These are phyloP conservation scores for Auriscalpium microsporum DNA, from an alignment of 768 basidiomycete species.

Conservation along the genomic window DNA sequence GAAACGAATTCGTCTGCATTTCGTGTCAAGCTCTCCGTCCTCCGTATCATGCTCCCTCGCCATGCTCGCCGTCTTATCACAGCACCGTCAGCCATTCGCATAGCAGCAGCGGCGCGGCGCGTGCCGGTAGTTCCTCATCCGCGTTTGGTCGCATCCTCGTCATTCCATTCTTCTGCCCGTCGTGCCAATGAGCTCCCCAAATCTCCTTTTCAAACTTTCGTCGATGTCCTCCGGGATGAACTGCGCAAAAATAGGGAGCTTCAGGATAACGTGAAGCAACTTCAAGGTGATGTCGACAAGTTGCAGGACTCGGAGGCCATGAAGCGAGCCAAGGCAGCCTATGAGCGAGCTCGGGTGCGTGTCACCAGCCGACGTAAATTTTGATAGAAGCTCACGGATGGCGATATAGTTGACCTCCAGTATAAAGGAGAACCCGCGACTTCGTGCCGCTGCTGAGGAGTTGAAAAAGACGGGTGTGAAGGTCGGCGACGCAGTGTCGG, in stretches of 20 bases:
- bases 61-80: conserved; percentile 34
- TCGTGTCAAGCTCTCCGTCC: not conserved
- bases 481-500: conserved; percentile 88
- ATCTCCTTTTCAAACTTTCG: conserved; percentile 94
- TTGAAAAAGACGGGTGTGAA: conserved; percentile 83
- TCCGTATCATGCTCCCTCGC: conserved; percentile 38
- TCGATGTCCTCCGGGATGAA: conserved; percentile 89
- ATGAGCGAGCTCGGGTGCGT: conserved; percentile 88
- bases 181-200: conserved; percentile 62
- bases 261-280: conserved; percentile 93
- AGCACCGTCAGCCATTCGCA: conserved; percentile 17
- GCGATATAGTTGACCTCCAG: conserved; percentile 69
- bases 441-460: conserved; percentile 90
- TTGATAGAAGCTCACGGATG: not conserved
- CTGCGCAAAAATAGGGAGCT: conserved; percentile 88
- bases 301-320: conserved; percentile 94
- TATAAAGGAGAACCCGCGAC: conserved; percentile 90
- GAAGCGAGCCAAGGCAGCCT: conserved; percentile 84
- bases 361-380: not conserved
- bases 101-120: conserved; percentile 16
- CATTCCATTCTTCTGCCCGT: conserved; percentile 61
- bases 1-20: not conserved
- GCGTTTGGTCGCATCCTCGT: conserved; percentile 18
- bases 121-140: conserved; percentile 19
- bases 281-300: conserved; percentile 97